These are phyloP conservation scores for Aspergillus sergii DNA, from an alignment of 2,329 filamentous ascomycete genomes.

Conservation along the genomic window DNA sequence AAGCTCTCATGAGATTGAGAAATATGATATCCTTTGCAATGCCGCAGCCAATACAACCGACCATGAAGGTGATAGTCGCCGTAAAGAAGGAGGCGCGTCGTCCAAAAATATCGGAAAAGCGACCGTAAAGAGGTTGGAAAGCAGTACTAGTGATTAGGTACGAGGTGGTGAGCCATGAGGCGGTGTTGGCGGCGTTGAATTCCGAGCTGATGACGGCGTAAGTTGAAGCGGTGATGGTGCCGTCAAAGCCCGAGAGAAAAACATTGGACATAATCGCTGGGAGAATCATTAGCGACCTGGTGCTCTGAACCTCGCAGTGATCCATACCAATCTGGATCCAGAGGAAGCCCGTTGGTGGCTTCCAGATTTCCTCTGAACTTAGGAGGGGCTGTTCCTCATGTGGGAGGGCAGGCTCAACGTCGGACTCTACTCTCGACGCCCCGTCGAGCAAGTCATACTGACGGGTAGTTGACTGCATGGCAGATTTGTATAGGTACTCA, in stretches of 20 bases:
- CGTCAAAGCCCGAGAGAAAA: slow-evolving; percentile 60
- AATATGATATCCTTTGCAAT: slow-evolving; percentile 67
- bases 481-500: neutral
- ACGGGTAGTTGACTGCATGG: neutral
- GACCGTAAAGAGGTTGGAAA: slow-evolving; percentile 73
- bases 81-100: slow-evolving; percentile 62
- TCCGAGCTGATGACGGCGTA: slow-evolving; percentile 52
- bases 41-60: slow-evolving; percentile 70
- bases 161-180: slow-evolving; percentile 59
- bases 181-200: slow-evolving; percentile 49
- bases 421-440: neutral
- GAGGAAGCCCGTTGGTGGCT: slow-evolving; percentile 55
- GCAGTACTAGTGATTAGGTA: slow-evolving; percentile 67
- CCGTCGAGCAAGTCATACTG: neutral
- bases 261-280: slow-evolving; percentile 65
- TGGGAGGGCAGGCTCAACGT: neutral
- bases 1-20: slow-evolving; percentile 70
- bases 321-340: slow-evolving; percentile 58
- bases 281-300: too few species aligned
- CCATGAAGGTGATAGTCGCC: slow-evolving; percentile 63
- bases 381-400: slow-evolving; percentile 31
- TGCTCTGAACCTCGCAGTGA: neutral
- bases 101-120: slow-evolving; percentile 73
- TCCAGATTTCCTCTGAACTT: slow-evolving; percentile 41
- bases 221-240: slow-evolving; percentile 49